These are phyloP conservation scores for Globisporangium cederbergense DNA, from an alignment of 352 stramenopile species.

Conservation along the genomic window DNA sequence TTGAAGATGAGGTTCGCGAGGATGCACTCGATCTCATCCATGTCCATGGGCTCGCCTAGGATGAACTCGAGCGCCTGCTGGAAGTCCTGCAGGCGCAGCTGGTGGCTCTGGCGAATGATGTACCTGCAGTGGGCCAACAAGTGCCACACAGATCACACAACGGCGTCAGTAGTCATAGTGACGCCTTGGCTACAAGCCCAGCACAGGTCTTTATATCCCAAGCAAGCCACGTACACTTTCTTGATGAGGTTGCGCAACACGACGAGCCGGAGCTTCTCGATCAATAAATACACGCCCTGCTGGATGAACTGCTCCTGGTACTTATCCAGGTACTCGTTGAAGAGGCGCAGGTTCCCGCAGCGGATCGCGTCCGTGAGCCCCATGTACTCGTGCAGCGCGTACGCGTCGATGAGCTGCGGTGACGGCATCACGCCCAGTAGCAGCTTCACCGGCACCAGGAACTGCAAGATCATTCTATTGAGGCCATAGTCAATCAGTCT, in stretches of 20 bases:
- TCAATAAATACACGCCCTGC: constrained; percentile 93
- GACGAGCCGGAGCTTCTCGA: constrained; percentile 95
- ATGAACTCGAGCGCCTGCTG: constrained; percentile 84
- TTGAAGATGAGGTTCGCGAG: constrained; percentile 97
- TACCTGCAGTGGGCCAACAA: constrained; percentile 36
- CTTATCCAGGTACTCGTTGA: constrained; percentile 89
- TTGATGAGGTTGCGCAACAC: constrained; percentile 96
- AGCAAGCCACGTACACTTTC: constrained; percentile 83
- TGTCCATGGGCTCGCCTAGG: constrained; percentile 84
- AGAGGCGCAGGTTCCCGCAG: constrained; percentile 90
- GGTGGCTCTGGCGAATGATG: constrained; percentile 80
- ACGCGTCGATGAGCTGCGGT: constrained; percentile 87
- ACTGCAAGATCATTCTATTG: constrained; percentile 90
- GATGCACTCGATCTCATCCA: constrained; percentile 97
- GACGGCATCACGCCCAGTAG: constrained; percentile 91
- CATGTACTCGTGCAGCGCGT: constrained; percentile 82
- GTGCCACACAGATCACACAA: not conserved
- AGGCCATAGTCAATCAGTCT: not conserved
- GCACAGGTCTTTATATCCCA: not conserved
- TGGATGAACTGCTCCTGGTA: constrained; percentile 91
- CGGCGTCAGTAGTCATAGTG: not conserved
- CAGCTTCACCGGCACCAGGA: constrained; percentile 94
- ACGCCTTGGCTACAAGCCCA: not conserved
- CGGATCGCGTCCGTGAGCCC: constrained; percentile 89
- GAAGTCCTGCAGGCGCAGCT: constrained; percentile 90